Base-by-base conservation (phyloP, 805 yeast species). In the Torulaspora microellipsoides region DNA sequence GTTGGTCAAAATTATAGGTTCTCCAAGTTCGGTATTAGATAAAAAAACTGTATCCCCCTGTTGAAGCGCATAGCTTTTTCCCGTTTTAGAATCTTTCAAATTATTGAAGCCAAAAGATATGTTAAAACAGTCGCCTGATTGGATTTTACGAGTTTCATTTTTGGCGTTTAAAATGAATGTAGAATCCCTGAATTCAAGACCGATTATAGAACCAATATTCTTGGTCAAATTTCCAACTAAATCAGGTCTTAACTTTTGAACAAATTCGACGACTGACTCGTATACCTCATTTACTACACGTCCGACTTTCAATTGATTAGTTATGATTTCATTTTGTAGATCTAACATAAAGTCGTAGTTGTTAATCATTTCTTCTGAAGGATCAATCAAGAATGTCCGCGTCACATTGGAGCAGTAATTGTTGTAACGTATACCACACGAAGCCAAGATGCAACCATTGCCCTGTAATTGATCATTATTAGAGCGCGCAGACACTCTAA, bases 311-410 rank as follows among this genome's bases (percentile, higher is more conserved):
- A 88, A 69, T 28, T 77, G 64, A 14, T 69, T 67, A 6, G 58
- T 49, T 10, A 82, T 60, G n/a, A 87, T 76, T 58, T 79, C 77
- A 35, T 72, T 70, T 67, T 91, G 95, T 34, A 89, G 73, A 38
- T 73, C 73, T 43, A 86, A 65, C 52, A 90, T 70, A 55, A 85
- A 79, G 48, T 84, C 91, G 65, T 91, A 91, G 63, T 85, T 83
- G 41, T 72, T 68, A 53, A 85, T 91, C 72, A 87, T 81, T 50
- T 80, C 83, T 40, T 78, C 76, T 3, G 95, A 75, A 9, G 97
- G 97, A 61, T 87, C 95, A 57, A 91, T 86, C 61, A 91, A 72
- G 55, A 86, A 91, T 0, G 96, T 85, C 64, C 98, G 77, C 8
- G 84, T 90, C 36, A 91, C 70, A 55, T 85, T 87, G 6, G 96